Evolutionary conservation across 2,329 filamentous ascomycete genomes (phyloP).

Genomic region (Fusarium sp.): DNA sequence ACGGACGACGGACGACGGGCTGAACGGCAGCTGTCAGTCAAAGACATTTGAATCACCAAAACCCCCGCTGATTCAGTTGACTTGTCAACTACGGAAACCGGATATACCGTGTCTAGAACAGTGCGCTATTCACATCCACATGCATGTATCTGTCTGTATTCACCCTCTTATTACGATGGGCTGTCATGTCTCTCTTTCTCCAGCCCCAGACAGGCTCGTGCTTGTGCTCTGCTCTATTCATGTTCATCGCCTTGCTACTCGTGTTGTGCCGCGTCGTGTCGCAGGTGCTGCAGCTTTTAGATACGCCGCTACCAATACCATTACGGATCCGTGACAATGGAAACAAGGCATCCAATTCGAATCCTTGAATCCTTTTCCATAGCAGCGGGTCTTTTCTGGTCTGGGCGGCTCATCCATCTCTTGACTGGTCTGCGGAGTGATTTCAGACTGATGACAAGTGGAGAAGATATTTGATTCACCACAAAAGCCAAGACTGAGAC

Average conservation of each 20-base stretch:
- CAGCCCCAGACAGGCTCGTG: constrained; percentile 23
- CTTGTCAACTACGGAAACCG: not conserved
- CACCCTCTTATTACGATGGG: constrained; percentile 24
- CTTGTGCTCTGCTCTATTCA: constrained; percentile 12
- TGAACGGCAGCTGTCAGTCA: not conserved
- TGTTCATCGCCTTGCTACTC: constrained; percentile 10
- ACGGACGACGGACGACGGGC: not conserved
- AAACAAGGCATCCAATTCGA: constrained; percentile 25
- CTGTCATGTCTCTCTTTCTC: constrained; percentile 5
- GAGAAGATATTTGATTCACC: constrained; percentile 8
- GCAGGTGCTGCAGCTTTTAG: constrained; percentile 5
- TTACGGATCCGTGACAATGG: constrained; percentile 28
- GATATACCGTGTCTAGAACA: constrained; percentile 18
- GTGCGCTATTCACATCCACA: constrained; percentile 13
- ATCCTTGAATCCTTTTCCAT: not conserved
- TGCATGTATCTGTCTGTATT: constrained; percentile 9
- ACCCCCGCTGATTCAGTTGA: constrained; percentile 4
- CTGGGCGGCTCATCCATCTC: constrained; percentile 20
- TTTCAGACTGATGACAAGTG: constrained; percentile 28
- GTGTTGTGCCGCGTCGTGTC: constrained; percentile 5
- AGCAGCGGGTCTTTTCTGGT: constrained; percentile 25
- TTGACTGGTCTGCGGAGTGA: constrained; percentile 1
- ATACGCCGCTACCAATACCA: constrained; percentile 9
- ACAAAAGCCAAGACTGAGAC: constrained; percentile 19
- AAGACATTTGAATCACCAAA: not conserved